Base-by-base conservation (phyloP, 306 rosid species). In the Prunus mume region DNA sequence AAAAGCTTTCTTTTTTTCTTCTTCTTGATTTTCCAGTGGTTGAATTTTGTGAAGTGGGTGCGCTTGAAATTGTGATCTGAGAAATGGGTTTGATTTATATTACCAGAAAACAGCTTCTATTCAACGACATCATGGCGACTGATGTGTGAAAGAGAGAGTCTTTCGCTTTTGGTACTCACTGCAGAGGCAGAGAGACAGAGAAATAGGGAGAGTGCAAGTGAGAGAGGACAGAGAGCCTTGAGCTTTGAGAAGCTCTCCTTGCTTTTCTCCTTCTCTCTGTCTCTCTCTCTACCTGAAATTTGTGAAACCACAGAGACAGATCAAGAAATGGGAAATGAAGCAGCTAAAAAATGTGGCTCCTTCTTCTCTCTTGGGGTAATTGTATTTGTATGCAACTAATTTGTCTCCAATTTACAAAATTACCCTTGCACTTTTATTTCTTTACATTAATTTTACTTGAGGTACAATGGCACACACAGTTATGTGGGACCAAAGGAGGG, bases 91-190 rank as follows among this genome's bases (percentile, higher is more conserved):
- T 55, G 54, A 38, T 57, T 61, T 28, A 68, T 27, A 49, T 19
- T 87, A 92, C 96, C 97, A 84, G 71, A 63, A 89, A 85, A 63
- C 83, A 68, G 84, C 80, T 73, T 79, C 84, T 73, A n/a, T 32
- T 74, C 43, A 83, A 77, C 56, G 96, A 89, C 75, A 87, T 74
- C 91, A 89, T 87, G 82, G 73, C 60, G 76, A 79, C 75, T 32
- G 85, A 84, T 80, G 20, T 79, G 80, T 52, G 72, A 50, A 85
- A 55, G 73, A 66, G 90, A 64, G 88, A 66, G 78, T 75, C 60
- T 79, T 81, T 56, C 82, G 90, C 76, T 56, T 58, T n/a, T 61
- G 24, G 60, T 49, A 41, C n/a, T 5, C 30, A 34, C 49, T 62
- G 57, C 38, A 10, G 60, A 49, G 27, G 66, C 62, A n/a, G 56